Evolutionary conservation across 1,139 yeast genomes (phyloP).

Genomic region (Zygoascus meyerae): DNA sequence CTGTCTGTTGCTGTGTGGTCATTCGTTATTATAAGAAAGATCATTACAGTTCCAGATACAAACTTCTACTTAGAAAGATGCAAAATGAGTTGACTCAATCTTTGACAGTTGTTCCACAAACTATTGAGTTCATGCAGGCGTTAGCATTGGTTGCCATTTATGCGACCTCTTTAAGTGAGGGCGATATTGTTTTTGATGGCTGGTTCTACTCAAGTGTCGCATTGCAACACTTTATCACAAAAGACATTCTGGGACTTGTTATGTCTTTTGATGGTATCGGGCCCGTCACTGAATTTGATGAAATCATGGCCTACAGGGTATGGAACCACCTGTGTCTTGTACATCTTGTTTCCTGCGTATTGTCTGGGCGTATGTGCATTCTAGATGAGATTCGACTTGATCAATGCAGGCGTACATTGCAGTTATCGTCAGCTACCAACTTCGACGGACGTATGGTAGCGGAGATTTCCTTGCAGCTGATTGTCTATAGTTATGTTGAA

Average conservation of each 20-base stretch:
- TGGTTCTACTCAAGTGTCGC: slow-evolving; percentile 60
- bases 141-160: slow-evolving; percentile 58
- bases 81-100: slow-evolving; percentile 44
- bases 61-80: slow-evolving; percentile 33
- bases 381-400: slow-evolving; percentile 60
- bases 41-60: slow-evolving; percentile 28
- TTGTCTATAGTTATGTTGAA: slow-evolving; percentile 59
- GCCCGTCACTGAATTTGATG: slow-evolving; percentile 44
- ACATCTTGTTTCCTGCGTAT: slow-evolving; percentile 62
- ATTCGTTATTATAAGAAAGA: slow-evolving; percentile 43
- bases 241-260: slow-evolving; percentile 36
- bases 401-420: slow-evolving; percentile 56
- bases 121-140: slow-evolving; percentile 60
- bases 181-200: slow-evolving; percentile 47
- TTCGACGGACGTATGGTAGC: slow-evolving; percentile 83
- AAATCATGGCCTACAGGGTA: slow-evolving; percentile 49
- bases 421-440: slow-evolving; percentile 61
- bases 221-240: slow-evolving; percentile 51
- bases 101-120: slow-evolving; percentile 39
- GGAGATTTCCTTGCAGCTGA: slow-evolving; percentile 60
- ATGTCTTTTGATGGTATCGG: slow-evolving; percentile 33
- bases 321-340: slow-evolving; percentile 72
- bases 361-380: slow-evolving; percentile 71
- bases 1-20: slow-evolving; percentile 60
- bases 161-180: slow-evolving; percentile 52